Conservation (phyloP, 805 yeast genomes). For the Lachancea sp. region DNA sequence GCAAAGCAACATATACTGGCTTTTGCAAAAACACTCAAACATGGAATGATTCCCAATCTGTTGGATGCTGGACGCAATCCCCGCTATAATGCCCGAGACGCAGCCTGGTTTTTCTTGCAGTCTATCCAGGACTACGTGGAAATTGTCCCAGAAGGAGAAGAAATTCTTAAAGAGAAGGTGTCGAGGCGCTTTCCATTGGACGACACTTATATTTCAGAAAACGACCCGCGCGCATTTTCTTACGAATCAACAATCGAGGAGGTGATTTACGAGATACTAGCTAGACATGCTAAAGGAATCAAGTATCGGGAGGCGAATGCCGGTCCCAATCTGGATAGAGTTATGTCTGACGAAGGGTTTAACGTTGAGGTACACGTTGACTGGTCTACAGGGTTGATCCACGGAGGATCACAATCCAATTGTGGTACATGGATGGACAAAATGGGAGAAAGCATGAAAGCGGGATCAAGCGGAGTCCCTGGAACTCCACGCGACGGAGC, state of each 20-base stretch:
- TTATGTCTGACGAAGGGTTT: slow-evolving; percentile 90
- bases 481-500: slow-evolving; percentile 99
- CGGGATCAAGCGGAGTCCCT: slow-evolving; percentile 85
- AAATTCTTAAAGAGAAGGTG: slow-evolving; percentile 63
- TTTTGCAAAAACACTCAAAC: slow-evolving; percentile 87
- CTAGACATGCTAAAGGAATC: slow-evolving; percentile 87
- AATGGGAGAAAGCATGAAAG: slow-evolving; percentile 89
- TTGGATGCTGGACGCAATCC: slow-evolving; percentile 92
- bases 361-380: slow-evolving; percentile 75
- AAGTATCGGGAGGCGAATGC: slow-evolving; percentile 92
- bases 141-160: slow-evolving; percentile 61
- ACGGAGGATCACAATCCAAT: slow-evolving; percentile 87
- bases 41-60: slow-evolving; percentile 90
- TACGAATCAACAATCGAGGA: slow-evolving; percentile 67
- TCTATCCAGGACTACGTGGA: slow-evolving; percentile 76
- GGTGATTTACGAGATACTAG: slow-evolving; percentile 69
- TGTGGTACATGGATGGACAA: slow-evolving; percentile 99
- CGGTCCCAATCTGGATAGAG: slow-evolving; percentile 79
- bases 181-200: slow-evolving; percentile 83
- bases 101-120: slow-evolving; percentile 91
- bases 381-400: slow-evolving; percentile 81
- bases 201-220: slow-evolving; percentile 65
- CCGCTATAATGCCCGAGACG: slow-evolving; percentile 92
- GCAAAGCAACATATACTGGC: slow-evolving; percentile 78
- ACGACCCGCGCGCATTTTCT: slow-evolving; percentile 70